Conservation (phyloP, 768 basidiomycete species). For the Cystofilobasidium capitatum region DNA sequence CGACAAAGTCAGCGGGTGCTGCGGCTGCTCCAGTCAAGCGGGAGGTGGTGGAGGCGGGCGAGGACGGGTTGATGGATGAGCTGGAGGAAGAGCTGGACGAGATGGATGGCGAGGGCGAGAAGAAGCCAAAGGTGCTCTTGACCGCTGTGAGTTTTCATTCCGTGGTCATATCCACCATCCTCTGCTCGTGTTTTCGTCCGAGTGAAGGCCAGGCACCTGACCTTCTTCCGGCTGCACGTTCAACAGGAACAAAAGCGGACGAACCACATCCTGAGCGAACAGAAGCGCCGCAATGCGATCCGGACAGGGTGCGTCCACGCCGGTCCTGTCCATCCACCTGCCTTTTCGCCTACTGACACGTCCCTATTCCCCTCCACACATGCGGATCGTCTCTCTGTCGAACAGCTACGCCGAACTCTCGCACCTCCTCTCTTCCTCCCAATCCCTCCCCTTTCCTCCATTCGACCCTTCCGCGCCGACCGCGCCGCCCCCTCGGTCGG, state of each 20-base stretch:
- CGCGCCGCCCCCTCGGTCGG: not conserved
- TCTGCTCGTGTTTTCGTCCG: not conserved
- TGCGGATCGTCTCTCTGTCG: not conserved
- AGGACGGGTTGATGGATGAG: too few relatives aligned
- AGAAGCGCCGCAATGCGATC: conserved; percentile 84
- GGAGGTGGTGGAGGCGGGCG: not conserved
- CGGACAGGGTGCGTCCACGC: conserved; percentile 59
- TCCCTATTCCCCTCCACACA: not conserved
- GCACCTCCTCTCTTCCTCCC: conserved; percentile 4
- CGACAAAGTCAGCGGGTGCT: not conserved
- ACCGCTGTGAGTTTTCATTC: too few relatives aligned
- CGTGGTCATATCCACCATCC: not conserved
- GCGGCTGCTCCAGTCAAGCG: not conserved
- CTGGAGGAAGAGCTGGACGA: too few relatives aligned
- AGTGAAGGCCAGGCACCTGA: not conserved
- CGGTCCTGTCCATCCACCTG: too few relatives aligned
- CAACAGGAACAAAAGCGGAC: conserved; percentile 54
- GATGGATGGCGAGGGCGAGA: too few relatives aligned
- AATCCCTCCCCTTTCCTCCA: not conserved
- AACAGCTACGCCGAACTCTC: conserved; percentile 23
- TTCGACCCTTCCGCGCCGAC: not conserved
- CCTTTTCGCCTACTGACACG: not conserved
- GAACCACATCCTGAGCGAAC: conserved; percentile 90
- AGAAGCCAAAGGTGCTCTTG: too few relatives aligned
- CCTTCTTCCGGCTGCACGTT: not conserved